Evolutionary conservation across 2,329 filamentous ascomycete genomes (phyloP), one percentile per base, ranked within the genome.

Genomic region (Paraconiothyrium sp.): DNA sequence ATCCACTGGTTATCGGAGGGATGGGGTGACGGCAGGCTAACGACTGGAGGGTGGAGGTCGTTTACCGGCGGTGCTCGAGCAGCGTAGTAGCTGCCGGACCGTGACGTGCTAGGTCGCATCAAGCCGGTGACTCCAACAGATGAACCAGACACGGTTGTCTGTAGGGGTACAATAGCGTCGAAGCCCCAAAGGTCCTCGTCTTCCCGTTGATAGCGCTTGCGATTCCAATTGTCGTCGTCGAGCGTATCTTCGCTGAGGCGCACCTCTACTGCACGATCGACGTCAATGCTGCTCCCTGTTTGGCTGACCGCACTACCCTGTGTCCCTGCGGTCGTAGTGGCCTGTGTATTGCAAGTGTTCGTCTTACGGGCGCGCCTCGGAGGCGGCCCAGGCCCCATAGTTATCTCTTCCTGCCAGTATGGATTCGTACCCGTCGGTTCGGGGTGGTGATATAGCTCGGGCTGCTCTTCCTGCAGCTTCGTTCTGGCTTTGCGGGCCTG

Each of bases 101-200:
- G 65, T 10, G 75, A 73, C 3, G 70, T 74, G 24, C 60, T 67
- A 1, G 77, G 77, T 35, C 76, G 63, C 20, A 61, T 68, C 8
- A 76, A 62, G n/a, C 69, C 68, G 39, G 65, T 66, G 8, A 74
- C 58, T 30, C 73, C 77, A 2, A 73, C 69, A 3, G 76, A 78
- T 11, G 76, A 77, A 22, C 68, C 72, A 8, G 67, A 71, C 10
- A 66, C 60, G 44, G 67, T 70, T 32, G 67, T 63, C 16, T 71
- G 64, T 67, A 82, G 72, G 50, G 82, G 64, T 4, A 65, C 59
- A 1, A 69, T 51, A 5, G 67, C 62, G 10, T 85, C 79, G 70
- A 89, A 88, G 65, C 92, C 92, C 92, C 92, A 96, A 6, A 97
- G 84, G 66, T 92, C 89, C 79, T 97, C 94, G 67, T 97, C 93